Base-by-base conservation (phyloP, 1,284 basidiomycete species). In the Meripilus lineatus region DNA sequence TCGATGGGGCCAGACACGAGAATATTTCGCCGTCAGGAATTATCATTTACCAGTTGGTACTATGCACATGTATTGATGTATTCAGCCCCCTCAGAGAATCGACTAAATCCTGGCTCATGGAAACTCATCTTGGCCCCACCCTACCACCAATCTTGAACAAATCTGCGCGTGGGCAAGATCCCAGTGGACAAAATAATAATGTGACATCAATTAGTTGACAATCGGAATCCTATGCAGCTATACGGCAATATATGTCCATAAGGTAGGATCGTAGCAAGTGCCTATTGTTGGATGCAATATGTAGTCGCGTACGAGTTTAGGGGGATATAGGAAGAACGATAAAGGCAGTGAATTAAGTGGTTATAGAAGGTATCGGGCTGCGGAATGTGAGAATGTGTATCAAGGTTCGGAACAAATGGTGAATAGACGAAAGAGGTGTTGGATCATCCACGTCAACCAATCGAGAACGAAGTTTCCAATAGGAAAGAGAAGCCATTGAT, bases 21-120 rank as follows among this genome's bases (percentile, higher is more conserved):
- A 81, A 56, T 90, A 90, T 54, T 90, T 90, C 55, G 76, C 72
- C 32, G 57, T 82, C 54, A 78, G 82, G 39, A 59, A 78, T 43
- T 90, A 89, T 59, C 70, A 78, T 33, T 61, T 86, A 26, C 84
- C 84, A 1, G 57, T 84, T 23, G 75, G 72, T 20, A 68, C 56
- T 44, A 73, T 78, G 62, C 54, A 51, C 37, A 34, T 39, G 28
- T n/a, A 10, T 30, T 30, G 28, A 30, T 30, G n/a, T n/a, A n/a
- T n/a, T n/a, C n/a, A n/a, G n/a, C n/a, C n/a, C n/a, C n/a, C n/a
- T n/a, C n/a, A n/a, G n/a, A 5, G 17, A 22, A 20, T 38, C 21
- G 25, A 20, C 5, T 23, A 22, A 21, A 22, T 15, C 20, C 6
- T 35, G 15, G n/a, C n/a, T 35, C 33, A 35, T n/a, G 10, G 28